Base-by-base conservation (phyloP, 495 filamentous ascomycete species). In the Baudoinia panamericana region DNA sequence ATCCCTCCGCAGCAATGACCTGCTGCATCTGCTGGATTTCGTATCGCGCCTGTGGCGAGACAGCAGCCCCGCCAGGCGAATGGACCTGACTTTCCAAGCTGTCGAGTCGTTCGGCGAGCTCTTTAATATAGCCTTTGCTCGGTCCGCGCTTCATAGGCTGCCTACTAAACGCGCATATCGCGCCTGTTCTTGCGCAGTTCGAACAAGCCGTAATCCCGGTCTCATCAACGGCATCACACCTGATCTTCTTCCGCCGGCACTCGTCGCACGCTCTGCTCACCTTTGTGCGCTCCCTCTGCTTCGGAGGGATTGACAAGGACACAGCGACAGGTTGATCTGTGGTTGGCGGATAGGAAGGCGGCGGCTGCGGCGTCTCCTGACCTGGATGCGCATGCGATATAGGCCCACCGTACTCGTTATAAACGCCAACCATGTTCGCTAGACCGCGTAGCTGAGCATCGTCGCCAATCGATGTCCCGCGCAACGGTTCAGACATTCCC, bases 61-160 rank as follows among this genome's bases (percentile, higher is more conserved):
- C 36, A 30, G 21, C 39, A 16, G 17, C 11, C 6, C 16, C n/a
- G 2, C 12, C 15, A n/a, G 26, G 8, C 12, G 41, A 27, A 1
- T 48, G 39, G 7, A 64, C 51, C 42, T 59, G 53, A 30, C 71
- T 79, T 48, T 96, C 88, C 17, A 96, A 76, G 1, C 72, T 77
- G 45, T 88, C 75, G 35, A 96, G 70, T 21, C 88, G 71, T 49
- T 94, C 87, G 23, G 87, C 85, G 2, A 96, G 70, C 56, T 96
- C 88, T 56, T 95, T 95, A 56, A 96, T 96, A 53, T 96, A 96
- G 76, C 88, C 88, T 75, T 96, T 96, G 52, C 83, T 93, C 4
- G 88, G 88, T 5, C 88, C 88, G 41, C 88, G 75, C 60, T 96
- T 96, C 73, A 92, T 84, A 1, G 87, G 88, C 28, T 92, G 81